phyloP scores from a whole-genome alignment of 2,329 filamentous ascomycete species.

The Fusarium pseudocircinatum region DNA sequence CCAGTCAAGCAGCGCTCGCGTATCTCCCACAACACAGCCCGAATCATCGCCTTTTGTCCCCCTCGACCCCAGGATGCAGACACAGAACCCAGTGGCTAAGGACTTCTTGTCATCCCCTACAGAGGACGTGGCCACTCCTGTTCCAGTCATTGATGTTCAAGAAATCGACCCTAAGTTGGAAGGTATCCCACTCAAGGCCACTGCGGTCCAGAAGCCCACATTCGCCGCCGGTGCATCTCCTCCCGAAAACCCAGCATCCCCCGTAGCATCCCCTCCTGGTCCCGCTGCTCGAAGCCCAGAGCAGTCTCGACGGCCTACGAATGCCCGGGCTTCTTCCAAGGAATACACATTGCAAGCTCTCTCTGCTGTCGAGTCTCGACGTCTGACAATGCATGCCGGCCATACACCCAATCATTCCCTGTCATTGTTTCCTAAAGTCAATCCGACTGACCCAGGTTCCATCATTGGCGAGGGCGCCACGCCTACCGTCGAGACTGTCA shows the following conservation, averaged over 20 bases:
- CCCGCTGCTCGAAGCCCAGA: constrained; percentile 31
- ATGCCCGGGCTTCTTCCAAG: constrained; percentile 46
- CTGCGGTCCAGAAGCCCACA: constrained; percentile 62
- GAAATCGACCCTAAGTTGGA: constrained; percentile 68
- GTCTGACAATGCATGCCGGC: constrained; percentile 70
- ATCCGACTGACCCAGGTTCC: constrained; percentile 50
- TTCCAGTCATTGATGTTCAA: constrained; percentile 65
- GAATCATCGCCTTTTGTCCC: constrained; percentile 51
- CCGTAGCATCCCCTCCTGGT: constrained; percentile 42
- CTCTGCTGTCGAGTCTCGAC: constrained; percentile 58
- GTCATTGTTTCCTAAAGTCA: constrained; percentile 59
- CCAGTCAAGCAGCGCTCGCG: constrained; percentile 45
- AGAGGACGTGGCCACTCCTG: constrained; percentile 45
- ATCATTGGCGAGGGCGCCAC: constrained; percentile 43
- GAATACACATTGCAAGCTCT: constrained; percentile 58
- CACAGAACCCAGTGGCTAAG: constrained; percentile 47
- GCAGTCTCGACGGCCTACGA: constrained; percentile 9
- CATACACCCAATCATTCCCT: constrained; percentile 71
- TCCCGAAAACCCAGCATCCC: constrained; percentile 44
- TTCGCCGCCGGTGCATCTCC: constrained; percentile 54
- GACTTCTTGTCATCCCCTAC: constrained; percentile 50
- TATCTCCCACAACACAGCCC: constrained; percentile 49
- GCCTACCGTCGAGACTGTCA: constrained; percentile 39
- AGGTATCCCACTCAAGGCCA: constrained; percentile 65
- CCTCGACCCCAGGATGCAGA: constrained; percentile 58